These are phyloP conservation scores for Trapa bicornis DNA, from an alignment of 345 rosid genomes.

Conservation along the genomic window DNA sequence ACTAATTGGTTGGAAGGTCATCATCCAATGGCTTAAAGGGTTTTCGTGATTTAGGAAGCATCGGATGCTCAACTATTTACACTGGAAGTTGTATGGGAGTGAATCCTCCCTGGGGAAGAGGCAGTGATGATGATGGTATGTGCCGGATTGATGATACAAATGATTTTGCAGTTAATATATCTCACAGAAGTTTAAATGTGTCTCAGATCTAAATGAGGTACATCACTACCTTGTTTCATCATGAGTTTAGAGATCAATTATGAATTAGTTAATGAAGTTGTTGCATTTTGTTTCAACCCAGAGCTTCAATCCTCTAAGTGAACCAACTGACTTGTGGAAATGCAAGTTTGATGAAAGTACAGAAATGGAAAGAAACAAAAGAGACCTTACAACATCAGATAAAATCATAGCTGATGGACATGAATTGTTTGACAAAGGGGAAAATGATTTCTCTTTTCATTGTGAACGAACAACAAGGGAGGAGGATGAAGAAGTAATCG, in stretches of 20 bases:
- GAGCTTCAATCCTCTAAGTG: conserved; percentile 84
- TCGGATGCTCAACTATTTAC: conserved; percentile 36
- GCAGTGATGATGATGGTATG: conserved; percentile 53
- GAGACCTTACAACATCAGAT: conserved; percentile 18
- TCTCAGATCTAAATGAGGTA: conserved; percentile 58
- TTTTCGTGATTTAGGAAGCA: conserved; percentile 52
- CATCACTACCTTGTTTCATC: neutral
- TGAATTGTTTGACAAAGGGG: conserved; percentile 23
- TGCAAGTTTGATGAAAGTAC: conserved; percentile 45
- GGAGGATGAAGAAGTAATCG: conserved; percentile 75
- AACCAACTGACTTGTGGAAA: conserved; percentile 70
- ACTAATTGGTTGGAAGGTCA: conserved; percentile 44
- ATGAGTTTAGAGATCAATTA: neutral
- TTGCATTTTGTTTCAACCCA: conserved; percentile 21
- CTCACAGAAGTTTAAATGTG: conserved; percentile 35
- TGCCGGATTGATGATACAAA: conserved; percentile 69
- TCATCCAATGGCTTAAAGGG: conserved; percentile 63
- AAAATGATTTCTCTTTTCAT: conserved; percentile 52
- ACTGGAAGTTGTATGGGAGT: conserved; percentile 31
- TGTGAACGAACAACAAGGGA: conserved; percentile 34
- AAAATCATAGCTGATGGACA: conserved; percentile 16
- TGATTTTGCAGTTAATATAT: conserved; percentile 39
- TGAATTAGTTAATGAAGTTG: conserved; percentile 8
- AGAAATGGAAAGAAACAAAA: conserved; percentile 24
- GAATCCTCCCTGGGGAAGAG: conserved; percentile 32